Conservation (phyloP, 1,284 basidiomycete species). For the Gomphus sp. region DNA sequence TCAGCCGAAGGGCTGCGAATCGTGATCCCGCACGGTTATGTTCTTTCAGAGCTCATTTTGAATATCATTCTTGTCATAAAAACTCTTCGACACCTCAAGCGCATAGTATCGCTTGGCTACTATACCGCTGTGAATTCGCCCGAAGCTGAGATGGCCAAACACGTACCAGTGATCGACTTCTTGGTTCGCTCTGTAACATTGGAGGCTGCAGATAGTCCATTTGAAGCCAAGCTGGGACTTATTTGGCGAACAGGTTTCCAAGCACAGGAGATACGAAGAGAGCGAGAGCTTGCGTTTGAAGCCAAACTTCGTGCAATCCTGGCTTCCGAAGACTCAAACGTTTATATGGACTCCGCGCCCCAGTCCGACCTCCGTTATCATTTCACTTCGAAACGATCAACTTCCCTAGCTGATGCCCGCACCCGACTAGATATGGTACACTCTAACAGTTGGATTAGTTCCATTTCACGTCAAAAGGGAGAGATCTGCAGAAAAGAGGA, state of each 20-base stretch:
- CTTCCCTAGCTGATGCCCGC: slow-evolving; percentile 69
- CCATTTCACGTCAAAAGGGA: slow-evolving; percentile 36
- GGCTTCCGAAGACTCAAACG: slow-evolving; percentile 24
- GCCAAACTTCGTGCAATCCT: slow-evolving; percentile 66
- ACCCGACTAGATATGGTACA: slow-evolving; percentile 66
- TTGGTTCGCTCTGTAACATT: slow-evolving; percentile 53
- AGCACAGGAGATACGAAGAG: slow-evolving; percentile 68
- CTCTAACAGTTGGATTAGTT: slow-evolving; percentile 62
- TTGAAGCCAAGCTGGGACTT: slow-evolving; percentile 75
- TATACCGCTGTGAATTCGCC: slow-evolving; percentile 48
- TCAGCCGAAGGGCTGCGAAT: slow-evolving; percentile 55
- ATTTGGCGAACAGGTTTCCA: slow-evolving; percentile 73
- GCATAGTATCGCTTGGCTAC: slow-evolving; percentile 35
- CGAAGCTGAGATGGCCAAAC: slow-evolving; percentile 61
- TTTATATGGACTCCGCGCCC: slow-evolving; percentile 15
- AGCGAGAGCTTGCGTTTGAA: slow-evolving; percentile 75
- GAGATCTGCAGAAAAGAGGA: slow-evolving; percentile 22
- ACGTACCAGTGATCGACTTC: slow-evolving; percentile 58
- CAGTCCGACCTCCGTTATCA: slow-evolving; percentile 30
- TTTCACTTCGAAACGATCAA: slow-evolving; percentile 54
- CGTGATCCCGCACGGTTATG: slow-evolving; percentile 73
- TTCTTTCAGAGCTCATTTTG: slow-evolving; percentile 65
- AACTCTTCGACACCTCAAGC: slow-evolving; percentile 53
- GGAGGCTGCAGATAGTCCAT: slow-evolving; percentile 84
- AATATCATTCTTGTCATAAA: slow-evolving; percentile 60